A percentile compares a stretch with the other conserved stretches of the same genome.
Conservation (phyloP, 2,329 filamentous ascomycete genomes). For the Cercospora zeae-maydis region DNA sequence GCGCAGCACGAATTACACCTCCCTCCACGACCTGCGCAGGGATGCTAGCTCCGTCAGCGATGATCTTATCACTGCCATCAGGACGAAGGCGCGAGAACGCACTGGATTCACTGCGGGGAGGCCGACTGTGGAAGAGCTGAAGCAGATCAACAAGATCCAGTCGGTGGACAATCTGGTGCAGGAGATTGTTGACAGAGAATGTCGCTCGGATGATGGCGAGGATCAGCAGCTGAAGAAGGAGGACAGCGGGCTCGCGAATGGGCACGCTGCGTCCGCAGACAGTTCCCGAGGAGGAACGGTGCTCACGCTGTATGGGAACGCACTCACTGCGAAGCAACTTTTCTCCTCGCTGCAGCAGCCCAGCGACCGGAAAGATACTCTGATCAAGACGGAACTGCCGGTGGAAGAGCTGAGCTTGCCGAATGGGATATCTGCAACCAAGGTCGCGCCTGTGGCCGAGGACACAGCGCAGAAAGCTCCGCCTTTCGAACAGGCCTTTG, state of each 20-base stretch:
- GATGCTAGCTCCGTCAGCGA: conserved; percentile 43
- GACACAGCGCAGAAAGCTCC: conserved; percentile 48
- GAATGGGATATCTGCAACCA: conserved; percentile 67
- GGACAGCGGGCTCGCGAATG: conserved; percentile 15
- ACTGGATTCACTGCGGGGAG: conserved; percentile 23
- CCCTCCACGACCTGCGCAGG: conserved; percentile 41
- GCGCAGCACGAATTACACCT: conserved; percentile 39
- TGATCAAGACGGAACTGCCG: conserved; percentile 35
- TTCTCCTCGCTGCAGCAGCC: conserved; percentile 73
- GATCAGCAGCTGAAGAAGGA: conserved; percentile 22
- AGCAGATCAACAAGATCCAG: conserved; percentile 34
- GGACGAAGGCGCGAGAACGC: conserved; percentile 28
- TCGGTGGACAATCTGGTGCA: conserved; percentile 31
- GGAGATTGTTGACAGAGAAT: conserved; percentile 32
- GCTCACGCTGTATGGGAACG: conserved; percentile 73
- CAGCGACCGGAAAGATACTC: conserved; percentile 6
- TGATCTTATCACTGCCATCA: conserved; percentile 38
- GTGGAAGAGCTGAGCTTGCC: conserved; percentile 67
- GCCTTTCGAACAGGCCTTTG: conserved; percentile 71
- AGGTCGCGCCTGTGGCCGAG: conserved; percentile 55
- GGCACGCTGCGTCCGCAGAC: conserved; percentile 5
- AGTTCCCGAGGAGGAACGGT: conserved; percentile 52
- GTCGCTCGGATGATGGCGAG: conserved; percentile 14
- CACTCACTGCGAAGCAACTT: conserved; percentile 69
- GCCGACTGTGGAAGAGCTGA: conserved; percentile 39